phyloP scores from a whole-genome alignment of 2,329 filamentous ascomycete species.

The Teratosphaeria gauchensis region DNA sequence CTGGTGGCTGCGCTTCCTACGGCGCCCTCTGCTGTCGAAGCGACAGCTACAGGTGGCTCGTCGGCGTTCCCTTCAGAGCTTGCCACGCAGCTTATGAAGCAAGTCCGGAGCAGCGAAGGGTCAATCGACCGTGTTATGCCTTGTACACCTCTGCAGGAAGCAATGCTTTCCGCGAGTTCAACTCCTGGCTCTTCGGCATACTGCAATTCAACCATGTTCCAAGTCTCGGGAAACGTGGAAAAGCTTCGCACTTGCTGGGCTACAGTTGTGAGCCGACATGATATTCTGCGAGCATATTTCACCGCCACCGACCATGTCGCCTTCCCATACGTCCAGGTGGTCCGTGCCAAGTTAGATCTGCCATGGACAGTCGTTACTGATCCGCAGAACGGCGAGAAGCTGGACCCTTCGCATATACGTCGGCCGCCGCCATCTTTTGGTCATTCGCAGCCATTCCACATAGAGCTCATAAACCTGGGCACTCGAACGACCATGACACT shows the following conservation, averaged over 20 bases:
- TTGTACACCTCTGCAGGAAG: constrained; percentile 80
- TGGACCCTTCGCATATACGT: neutral
- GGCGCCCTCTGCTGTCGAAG: neutral
- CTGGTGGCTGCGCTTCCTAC: constrained; percentile 37
- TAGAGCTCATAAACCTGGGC: neutral
- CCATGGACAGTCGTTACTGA: constrained; percentile 27
- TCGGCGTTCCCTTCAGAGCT: neutral
- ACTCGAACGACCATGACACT: constrained; percentile 30
- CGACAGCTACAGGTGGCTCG: neutral
- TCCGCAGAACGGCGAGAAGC: neutral
- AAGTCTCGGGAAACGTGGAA: constrained; percentile 42
- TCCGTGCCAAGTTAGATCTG: constrained; percentile 43
- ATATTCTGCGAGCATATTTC: constrained; percentile 71
- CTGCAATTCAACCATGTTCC: constrained; percentile 61
- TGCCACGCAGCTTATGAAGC: neutral
- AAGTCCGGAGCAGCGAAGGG: neutral
- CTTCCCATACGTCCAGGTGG: constrained; percentile 62
- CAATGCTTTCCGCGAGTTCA: constrained; percentile 60
- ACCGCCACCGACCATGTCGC: constrained; percentile 49
- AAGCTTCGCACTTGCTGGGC: constrained; percentile 53
- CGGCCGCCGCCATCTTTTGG: neutral
- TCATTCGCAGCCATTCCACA: neutral
- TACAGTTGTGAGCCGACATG: constrained; percentile 54
- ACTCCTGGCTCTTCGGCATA: constrained; percentile 47
- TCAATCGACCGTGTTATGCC: constrained; percentile 54